Conservation (phyloP, 2,329 filamentous ascomycete genomes). For the Colletotrichum sp. region DNA sequence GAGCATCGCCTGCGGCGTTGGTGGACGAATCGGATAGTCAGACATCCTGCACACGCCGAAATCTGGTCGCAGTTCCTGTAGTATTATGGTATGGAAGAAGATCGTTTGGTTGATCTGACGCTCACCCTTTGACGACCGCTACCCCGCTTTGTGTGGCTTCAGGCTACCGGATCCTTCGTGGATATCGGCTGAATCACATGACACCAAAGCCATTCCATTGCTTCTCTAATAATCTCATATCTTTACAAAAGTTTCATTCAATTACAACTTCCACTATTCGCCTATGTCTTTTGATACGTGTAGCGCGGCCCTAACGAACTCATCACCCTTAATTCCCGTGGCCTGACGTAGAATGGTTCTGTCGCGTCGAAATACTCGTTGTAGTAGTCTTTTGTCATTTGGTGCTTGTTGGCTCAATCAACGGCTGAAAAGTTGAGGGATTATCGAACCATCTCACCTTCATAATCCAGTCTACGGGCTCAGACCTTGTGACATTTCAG, state of each 20-base stretch:
- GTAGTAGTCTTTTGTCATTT: conserved; percentile 18
- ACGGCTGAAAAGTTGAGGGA: rapidly evolving
- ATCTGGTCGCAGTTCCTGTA: not conserved
- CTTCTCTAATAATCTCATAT: not conserved
- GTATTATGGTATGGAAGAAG: not conserved
- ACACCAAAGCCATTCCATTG: not conserved
- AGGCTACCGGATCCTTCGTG: not conserved
- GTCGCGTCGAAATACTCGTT: conserved; percentile 15
- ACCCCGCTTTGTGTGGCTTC: not conserved
- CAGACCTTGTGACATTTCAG: not conserved
- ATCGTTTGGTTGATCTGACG: not conserved
- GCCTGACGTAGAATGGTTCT: conserved; percentile 9
- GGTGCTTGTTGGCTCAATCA: not conserved
- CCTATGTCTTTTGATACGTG: not conserved
- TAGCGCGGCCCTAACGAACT: conserved; percentile 11
- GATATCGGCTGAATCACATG: not conserved
- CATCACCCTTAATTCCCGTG: conserved; percentile 2
- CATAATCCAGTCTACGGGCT: conserved; percentile 15
- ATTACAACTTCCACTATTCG: not conserved
- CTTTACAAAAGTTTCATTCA: not conserved
- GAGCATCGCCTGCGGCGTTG: conserved; percentile 5
- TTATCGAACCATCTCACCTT: not conserved
- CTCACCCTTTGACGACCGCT: not conserved
- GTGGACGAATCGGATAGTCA: not conserved
- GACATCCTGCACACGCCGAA: not conserved